Evolutionary conservation across 441 rosid genomes (phyloP), one percentile per base, ranked within the genome.

Genomic region (Macaranga tanarius): DNA sequence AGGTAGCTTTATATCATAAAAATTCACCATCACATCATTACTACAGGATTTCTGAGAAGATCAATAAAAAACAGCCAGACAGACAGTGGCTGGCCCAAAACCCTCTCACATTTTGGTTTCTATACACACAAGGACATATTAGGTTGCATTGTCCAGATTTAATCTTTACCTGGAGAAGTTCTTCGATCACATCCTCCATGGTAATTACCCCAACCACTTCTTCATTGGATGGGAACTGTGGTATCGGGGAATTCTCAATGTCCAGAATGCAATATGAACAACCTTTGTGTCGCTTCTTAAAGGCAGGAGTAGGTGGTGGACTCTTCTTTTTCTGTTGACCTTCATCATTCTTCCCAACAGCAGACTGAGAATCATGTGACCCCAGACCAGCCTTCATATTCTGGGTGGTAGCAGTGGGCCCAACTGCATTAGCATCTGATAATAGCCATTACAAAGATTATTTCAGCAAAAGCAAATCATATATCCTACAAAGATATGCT

Each of bases 181-280:
- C 98, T 85, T 93, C 97, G 56, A 93, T 93, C 68, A 93, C 97
- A 73, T 93, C 98, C 77, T 93, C 98, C 98, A 91, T 89, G 62
- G 91, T 82, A 74, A 93, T 93, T 60, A 91, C 96, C 77, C 98
- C 97, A 71, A 91, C 94, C 7, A 86, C 97, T 75, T 86, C 85
- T 80, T 90, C 93, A 83, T 81, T 80, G 51, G 81, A 70, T 19
- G 89, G 86, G 78, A 86, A 90, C 66, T 85, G 86, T 20, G 91
- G 94, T 64, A 90, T 73, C 10, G 92, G 86, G 70, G 80, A 69
- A 78, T 90, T 91, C 79, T 86, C 92, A n/a, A 93, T 68, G 47
- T 65, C 76, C 79, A 93, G 73, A 75, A 91, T 93, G 84, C 98
- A 91, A 82, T 76, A 87, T 3, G 93, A 89, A 79, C 97, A 91